A percentile compares a stretch with the other conserved stretches of the same genome.
Evolutionary conservation across 306 rosid species (phyloP).

Genomic region (Gynostemma pentaphyllum): DNA sequence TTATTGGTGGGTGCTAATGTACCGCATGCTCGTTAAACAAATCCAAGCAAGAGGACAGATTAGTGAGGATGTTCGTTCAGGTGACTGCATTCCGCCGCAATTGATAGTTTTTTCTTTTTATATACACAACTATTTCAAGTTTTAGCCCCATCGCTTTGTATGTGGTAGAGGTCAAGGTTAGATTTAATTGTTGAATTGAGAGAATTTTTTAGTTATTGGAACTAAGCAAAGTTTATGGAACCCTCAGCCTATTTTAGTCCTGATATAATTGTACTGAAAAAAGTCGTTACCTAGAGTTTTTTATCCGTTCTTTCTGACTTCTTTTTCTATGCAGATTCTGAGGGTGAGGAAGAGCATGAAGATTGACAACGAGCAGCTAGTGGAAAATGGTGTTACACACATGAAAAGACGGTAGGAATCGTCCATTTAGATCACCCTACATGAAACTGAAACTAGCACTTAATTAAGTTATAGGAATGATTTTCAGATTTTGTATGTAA

Average conservation of each 20-base stretch:
- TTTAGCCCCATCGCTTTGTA: neutral
- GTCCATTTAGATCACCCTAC: neutral
- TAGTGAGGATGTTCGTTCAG: constrained; percentile 92
- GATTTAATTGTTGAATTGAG: neutral
- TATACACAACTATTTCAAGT: too few species aligned
- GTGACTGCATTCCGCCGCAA: constrained; percentile 31
- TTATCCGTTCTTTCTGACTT: neutral
- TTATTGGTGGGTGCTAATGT: constrained; percentile 95
- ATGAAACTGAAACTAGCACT: neutral
- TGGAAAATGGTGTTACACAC: neutral
- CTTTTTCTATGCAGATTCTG: constrained; percentile 52
- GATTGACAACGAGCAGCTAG: constrained; percentile 36
- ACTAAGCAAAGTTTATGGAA: neutral
- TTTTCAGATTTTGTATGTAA: neutral
- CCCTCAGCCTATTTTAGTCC: neutral
- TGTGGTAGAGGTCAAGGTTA: neutral
- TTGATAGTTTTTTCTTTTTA: neutral
- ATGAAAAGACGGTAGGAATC: neutral
- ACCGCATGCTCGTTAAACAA: constrained; percentile 83
- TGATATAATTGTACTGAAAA: neutral
- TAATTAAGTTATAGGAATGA: too few species aligned
- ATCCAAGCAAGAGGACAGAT: constrained; percentile 73
- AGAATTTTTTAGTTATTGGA: neutral
- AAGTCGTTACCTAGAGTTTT: neutral
- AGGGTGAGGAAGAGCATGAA: constrained; percentile 79